phyloP scores from a whole-genome alignment of 176 grass and related monocot species.

The Carex scoparia region DNA sequence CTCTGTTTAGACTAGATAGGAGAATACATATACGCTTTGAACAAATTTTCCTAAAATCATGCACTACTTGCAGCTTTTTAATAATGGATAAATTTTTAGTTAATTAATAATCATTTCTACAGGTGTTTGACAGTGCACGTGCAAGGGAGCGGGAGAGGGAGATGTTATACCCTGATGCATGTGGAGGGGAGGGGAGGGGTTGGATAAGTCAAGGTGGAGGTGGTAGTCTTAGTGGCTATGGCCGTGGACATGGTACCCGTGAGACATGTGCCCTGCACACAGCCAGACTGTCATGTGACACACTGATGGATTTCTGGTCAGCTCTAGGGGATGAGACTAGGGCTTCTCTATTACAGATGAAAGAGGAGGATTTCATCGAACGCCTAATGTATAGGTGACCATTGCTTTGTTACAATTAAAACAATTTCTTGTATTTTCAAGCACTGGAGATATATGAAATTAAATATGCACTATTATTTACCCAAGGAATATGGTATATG shows the following conservation, averaged over 20 bases:
- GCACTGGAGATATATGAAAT: background rate
- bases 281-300: conserved; percentile 80
- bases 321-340: conserved; percentile 84
- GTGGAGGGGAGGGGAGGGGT: conserved; percentile 84
- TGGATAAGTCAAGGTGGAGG: conserved; percentile 91
- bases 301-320: conserved; percentile 94
- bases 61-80: background rate
- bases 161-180: conserved; percentile 98
- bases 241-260: conserved; percentile 61
- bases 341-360: conserved; percentile 81
- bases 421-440: background rate
- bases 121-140: conserved; percentile 98
- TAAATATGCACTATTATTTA: background rate
- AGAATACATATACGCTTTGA: background rate
- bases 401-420: background rate
- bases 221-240: conserved; percentile 61
- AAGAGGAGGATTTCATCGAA: conserved; percentile 98
- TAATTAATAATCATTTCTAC: conserved; percentile 17
- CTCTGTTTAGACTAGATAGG: background rate
- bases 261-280: conserved; percentile 96
- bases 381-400: conserved; percentile 90
- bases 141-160: conserved; percentile 86
- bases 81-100: background rate
- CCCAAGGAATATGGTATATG: background rate
- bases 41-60: conserved; percentile 4